Percentiles rank a stretch among this genome's conserved stretches.
Conservation (phyloP, 495 filamentous ascomycete species). For the Astrothelium macrocarpum region DNA sequence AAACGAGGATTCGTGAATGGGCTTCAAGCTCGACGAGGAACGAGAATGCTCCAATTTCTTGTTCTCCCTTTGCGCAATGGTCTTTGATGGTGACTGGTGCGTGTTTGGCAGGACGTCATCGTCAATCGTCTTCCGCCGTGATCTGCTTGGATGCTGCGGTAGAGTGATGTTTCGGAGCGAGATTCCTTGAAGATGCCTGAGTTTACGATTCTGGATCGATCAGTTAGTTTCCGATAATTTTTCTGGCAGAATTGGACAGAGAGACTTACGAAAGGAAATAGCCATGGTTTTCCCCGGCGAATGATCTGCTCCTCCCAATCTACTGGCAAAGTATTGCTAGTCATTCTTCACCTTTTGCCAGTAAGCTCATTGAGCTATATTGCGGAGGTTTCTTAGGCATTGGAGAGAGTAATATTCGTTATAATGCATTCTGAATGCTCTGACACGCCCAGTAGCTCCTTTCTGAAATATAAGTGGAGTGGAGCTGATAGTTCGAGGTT, state of each 20-base stretch:
- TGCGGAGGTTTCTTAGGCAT: too few relatives aligned
- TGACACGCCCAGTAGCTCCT: too few relatives aligned
- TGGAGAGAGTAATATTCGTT: too few relatives aligned
- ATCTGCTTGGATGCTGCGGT: constrained; percentile 34
- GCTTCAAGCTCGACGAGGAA: constrained; percentile 46
- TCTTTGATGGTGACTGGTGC: constrained; percentile 61
- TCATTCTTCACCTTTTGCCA: not conserved
- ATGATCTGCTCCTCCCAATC: not conserved
- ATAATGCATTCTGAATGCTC: too few relatives aligned
- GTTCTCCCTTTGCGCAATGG: constrained; percentile 49
- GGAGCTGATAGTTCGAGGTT: not conserved
- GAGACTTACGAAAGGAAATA: constrained; percentile 40
- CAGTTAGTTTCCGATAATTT: constrained; percentile 11
- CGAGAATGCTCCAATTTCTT: constrained; percentile 54
- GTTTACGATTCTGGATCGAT: constrained; percentile 60
- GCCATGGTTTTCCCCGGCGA: constrained; percentile 40
- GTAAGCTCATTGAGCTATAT: too few relatives aligned
- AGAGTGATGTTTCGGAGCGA: constrained; percentile 79
- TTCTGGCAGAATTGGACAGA: constrained; percentile 9
- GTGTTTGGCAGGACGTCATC: constrained; percentile 65
- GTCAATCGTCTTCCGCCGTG: constrained; percentile 68
- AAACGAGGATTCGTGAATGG: constrained; percentile 4
- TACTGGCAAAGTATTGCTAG: not conserved
- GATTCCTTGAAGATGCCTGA: constrained; percentile 81
- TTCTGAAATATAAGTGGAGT: too few relatives aligned